Conservation (phyloP, 192 early-diverging fungal genomes). For the Podila horticola region DNA sequence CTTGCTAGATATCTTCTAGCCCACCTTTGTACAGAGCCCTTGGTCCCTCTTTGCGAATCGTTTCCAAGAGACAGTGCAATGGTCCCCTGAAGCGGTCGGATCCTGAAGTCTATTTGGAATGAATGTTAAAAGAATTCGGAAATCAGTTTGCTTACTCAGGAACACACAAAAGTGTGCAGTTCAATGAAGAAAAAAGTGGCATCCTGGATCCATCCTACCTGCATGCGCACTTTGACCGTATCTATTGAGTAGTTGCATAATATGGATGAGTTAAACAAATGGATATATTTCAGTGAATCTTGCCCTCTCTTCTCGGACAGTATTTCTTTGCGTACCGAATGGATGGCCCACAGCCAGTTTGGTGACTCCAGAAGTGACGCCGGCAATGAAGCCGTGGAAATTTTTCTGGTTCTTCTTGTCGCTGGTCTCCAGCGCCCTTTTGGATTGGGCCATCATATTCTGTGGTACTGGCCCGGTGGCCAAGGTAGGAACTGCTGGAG, state of each 20-base stretch:
- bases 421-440: not conserved
- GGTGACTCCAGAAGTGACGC: constrained; percentile 78
- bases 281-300: not conserved
- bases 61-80: constrained; percentile 73
- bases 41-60: constrained; percentile 72
- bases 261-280: not conserved
- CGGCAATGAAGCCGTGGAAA: constrained; percentile 75
- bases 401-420: constrained; percentile 56
- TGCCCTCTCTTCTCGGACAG: not conserved
- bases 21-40: constrained; percentile 87
- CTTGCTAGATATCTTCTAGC: not conserved
- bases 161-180: not conserved
- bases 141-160: not conserved
- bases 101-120: constrained; percentile 59
- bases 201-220: constrained; percentile 31
- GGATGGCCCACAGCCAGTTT: constrained; percentile 86
- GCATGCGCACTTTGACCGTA: constrained; percentile 84
- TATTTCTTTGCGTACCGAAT: constrained; percentile 60
- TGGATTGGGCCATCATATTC: not conserved
- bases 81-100: constrained; percentile 76
- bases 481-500: not conserved
- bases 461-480: not conserved
- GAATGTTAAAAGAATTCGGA: not conserved
- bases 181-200: not conserved
- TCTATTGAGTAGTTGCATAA: constrained; percentile 51